Conservation (phyloP, 2,329 filamentous ascomycete genomes). For the Colletotrichum sp. region DNA sequence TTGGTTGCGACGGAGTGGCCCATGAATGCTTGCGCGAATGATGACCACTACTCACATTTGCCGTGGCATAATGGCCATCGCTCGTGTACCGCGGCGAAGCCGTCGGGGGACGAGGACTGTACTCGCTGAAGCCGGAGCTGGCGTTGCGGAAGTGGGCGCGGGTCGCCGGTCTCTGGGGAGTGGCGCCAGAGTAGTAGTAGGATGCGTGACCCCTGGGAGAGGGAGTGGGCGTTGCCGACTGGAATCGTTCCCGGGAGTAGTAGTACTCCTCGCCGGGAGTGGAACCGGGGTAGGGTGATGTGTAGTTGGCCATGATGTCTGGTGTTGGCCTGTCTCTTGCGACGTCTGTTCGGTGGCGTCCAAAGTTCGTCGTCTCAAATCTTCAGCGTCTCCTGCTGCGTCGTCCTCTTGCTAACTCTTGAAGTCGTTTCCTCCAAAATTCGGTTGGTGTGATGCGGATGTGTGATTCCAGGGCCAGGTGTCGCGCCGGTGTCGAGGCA, state of each 20-base stretch:
- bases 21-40: slow-evolving; percentile 53
- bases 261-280: slow-evolving; percentile 57
- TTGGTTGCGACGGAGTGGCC: slow-evolving; percentile 46
- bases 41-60: slow-evolving; percentile 66
- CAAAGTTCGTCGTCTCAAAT: slow-evolving; percentile 13
- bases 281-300: slow-evolving; percentile 49
- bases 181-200: slow-evolving; percentile 49
- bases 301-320: slow-evolving; percentile 33
- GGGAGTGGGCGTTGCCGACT: slow-evolving; percentile 61
- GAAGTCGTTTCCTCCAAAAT: slow-evolving; percentile 7
- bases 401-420: slow-evolving; percentile 18
- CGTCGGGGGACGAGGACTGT: slow-evolving; percentile 51
- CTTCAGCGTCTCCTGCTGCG: slow-evolving; percentile 15
- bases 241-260: slow-evolving; percentile 54
- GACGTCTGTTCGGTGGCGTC: slow-evolving; percentile 33
- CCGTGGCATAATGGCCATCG: slow-evolving; percentile 67
- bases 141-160: slow-evolving; percentile 53
- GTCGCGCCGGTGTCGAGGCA: slow-evolving; percentile 54
- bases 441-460: slow-evolving; percentile 21
- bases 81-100: slow-evolving; percentile 68
- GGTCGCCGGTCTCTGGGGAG: slow-evolving; percentile 59
- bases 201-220: slow-evolving; percentile 59
- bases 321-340: slow-evolving; percentile 30
- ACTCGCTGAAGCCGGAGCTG: slow-evolving; percentile 47
- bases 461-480: slow-evolving; percentile 24